Evolutionary conservation across 495 filamentous ascomycete genomes (phyloP), one percentile per base, ranked within the genome.

Genomic region (Lindgomyces ingoldianus): DNA sequence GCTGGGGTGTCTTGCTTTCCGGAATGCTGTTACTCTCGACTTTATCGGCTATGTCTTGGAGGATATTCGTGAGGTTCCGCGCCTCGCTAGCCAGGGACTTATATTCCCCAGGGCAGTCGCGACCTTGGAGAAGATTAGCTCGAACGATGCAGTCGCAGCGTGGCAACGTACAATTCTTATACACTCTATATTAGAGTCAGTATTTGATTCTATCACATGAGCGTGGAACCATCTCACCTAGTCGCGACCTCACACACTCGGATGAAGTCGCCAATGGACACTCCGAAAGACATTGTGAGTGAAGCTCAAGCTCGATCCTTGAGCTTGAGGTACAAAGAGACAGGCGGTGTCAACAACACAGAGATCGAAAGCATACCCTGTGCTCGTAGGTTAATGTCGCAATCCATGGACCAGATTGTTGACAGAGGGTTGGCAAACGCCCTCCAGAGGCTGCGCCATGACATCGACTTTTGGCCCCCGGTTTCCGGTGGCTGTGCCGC

Each of bases 91-190:
- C 58, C 3, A 70, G 46, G 8, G 54, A 56, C 42, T 62, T 58
- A 60, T 67, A 67, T 56, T 67, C 64, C 19, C 55, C 68, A 0
- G 64, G 53, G 41, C 50, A 63, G 41, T 67, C 64, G 9, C 63
- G 63, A 47, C 59, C 60, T 67, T 2, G 18, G 11, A n/a, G 16
- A 22, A 33, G 4, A 9, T 47, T 14, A 49, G 50, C 26, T 9
- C 16, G 30, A 21, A 10, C 9, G 3, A 45, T 33, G 3, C 11
- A 21, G 48, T 22, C 4, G 2, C 1, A 2, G 19, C 49, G 4
- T 4, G 33, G 18, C 30, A 26, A 51, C 55, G 9, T 21, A 67
- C 64, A 67, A 36, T 67, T 67, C 39, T 59, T 67, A 30, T 67
- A 67, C 1, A 67, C 64, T n/a, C 57, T 24, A 29, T 6, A 39